These are phyloP conservation scores for Leucoagaricus sp. DNA, from an alignment of 1,284 basidiomycete species.

Conservation along the genomic window DNA sequence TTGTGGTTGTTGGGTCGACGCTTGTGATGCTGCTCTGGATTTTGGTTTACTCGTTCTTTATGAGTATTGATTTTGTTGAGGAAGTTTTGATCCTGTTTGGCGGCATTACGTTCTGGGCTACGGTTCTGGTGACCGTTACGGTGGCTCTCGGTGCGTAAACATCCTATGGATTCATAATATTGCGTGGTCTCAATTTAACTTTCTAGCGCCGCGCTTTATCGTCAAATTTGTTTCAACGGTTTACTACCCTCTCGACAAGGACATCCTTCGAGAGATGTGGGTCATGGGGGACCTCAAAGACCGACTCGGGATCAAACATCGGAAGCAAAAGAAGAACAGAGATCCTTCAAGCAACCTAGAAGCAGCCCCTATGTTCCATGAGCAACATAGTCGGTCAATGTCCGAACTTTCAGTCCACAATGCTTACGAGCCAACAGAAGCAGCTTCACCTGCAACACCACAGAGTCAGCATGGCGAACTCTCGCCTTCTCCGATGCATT, in stretches of 20 bases:
- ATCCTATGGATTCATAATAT: background rate
- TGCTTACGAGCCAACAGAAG: conserved; percentile 48
- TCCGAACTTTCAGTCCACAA: conserved; percentile 50
- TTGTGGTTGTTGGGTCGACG: conserved; percentile 79
- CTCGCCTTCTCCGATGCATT: background rate
- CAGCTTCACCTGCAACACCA: conserved; percentile 30
- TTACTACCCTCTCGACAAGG: conserved; percentile 77
- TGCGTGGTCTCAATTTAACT: background rate
- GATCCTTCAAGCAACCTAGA: conserved; percentile 46
- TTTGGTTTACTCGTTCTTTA: conserved; percentile 80
- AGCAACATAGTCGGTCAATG: conserved; percentile 60
- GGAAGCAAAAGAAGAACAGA: conserved; percentile 47
- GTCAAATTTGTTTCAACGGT: conserved; percentile 68
- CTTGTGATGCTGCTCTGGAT: conserved; percentile 85
- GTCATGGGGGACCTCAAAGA: conserved; percentile 84
- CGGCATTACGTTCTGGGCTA: conserved; percentile 82
- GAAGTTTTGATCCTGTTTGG: conserved; percentile 78
- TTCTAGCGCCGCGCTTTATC: conserved; percentile 68
- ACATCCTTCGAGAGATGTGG: conserved; percentile 91
- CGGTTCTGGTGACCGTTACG: conserved; percentile 66
- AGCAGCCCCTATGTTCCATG: conserved; percentile 67
- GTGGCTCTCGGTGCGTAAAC: conserved; percentile 66
- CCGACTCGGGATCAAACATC: conserved; percentile 70
- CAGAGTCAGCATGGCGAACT: background rate
- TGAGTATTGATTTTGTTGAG: conserved; percentile 68